phyloP scores from a whole-genome alignment of 2,329 filamentous ascomycete genomes.

The Fusarium nodosum region DNA sequence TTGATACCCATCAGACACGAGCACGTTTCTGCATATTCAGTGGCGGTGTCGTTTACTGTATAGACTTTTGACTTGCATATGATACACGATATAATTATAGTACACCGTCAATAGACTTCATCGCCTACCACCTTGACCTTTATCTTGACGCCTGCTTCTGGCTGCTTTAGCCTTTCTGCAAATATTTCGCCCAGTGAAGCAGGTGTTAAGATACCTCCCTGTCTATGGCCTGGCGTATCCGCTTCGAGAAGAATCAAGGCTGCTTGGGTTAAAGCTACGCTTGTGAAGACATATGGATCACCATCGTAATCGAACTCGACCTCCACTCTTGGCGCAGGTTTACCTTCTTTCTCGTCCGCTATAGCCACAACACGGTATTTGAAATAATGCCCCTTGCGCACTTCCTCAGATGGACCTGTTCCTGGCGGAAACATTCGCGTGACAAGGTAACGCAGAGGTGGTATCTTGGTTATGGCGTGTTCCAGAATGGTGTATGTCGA shows the following conservation, averaged over 20 bases:
- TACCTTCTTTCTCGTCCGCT: constrained; percentile 12
- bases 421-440: constrained; percentile 33
- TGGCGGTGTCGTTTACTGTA: constrained; percentile 6
- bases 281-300: constrained; percentile 41
- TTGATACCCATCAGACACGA: constrained; percentile 47
- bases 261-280: constrained; percentile 38
- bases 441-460: constrained; percentile 26
- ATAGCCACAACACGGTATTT: constrained; percentile 34
- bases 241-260: constrained; percentile 38
- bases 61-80: constrained; percentile 20
- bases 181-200: constrained; percentile 37
- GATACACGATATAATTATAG: constrained; percentile 25
- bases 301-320: constrained; percentile 36
- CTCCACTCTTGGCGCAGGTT: constrained; percentile 8
- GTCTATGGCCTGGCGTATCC: constrained; percentile 20
- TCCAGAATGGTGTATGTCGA: constrained; percentile 17
- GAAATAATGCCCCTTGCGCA: constrained; percentile 27
- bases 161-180: constrained; percentile 25
- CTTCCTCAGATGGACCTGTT: constrained; percentile 35
- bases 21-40: constrained; percentile 19
- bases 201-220: constrained; percentile 40
- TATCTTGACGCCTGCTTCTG: constrained; percentile 27
- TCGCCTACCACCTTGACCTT: constrained; percentile 12
- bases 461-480: constrained; percentile 19
- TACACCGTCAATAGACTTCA: not conserved